Conservation (phyloP, 371 early-diverging fungal genomes). For the Apophysomyces ossiformis region DNA sequence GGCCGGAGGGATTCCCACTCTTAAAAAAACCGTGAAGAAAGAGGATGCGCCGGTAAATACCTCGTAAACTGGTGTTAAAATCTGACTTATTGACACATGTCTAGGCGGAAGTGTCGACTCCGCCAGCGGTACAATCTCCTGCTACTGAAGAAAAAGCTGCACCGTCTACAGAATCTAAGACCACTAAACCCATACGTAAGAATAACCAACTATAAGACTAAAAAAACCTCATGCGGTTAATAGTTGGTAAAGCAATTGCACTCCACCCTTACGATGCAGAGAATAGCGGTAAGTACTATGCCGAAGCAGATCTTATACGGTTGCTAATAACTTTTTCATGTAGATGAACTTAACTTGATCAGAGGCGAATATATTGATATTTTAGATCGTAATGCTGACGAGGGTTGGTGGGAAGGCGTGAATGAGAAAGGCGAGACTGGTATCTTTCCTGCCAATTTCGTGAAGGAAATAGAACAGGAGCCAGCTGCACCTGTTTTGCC, state of each 20-base stretch:
- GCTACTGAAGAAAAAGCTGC: constrained; percentile 8
- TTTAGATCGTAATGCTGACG: constrained; percentile 54
- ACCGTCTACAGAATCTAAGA: constrained; percentile 15
- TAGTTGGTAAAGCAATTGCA: constrained; percentile 55
- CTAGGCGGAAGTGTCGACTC: constrained; percentile 18
- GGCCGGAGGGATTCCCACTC: constrained; percentile 62
- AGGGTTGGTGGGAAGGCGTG: constrained; percentile 67
- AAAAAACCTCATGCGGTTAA: neutral
- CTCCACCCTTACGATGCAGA: constrained; percentile 64
- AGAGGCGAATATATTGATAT: constrained; percentile 57
- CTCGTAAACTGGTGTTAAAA: neutral
- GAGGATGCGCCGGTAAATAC: constrained; percentile 16
- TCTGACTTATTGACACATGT: neutral
- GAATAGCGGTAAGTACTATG: constrained; percentile 47
- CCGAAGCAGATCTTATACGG: neutral
- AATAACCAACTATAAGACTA: constrained; percentile 11
- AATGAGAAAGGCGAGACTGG: constrained; percentile 58
- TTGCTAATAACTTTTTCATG: neutral
- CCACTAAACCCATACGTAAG: constrained; percentile 22
- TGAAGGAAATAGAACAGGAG: constrained; percentile 55
- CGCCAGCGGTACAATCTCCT: constrained; percentile 12
- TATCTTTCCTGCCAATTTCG: constrained; percentile 65
- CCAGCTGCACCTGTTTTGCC: constrained; percentile 36
- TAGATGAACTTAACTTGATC: constrained; percentile 58
- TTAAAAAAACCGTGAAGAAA: constrained; percentile 39